Evolutionary conservation across 1,284 basidiomycete genomes (phyloP).

Genomic region (Spongispora temasekensis): DNA sequence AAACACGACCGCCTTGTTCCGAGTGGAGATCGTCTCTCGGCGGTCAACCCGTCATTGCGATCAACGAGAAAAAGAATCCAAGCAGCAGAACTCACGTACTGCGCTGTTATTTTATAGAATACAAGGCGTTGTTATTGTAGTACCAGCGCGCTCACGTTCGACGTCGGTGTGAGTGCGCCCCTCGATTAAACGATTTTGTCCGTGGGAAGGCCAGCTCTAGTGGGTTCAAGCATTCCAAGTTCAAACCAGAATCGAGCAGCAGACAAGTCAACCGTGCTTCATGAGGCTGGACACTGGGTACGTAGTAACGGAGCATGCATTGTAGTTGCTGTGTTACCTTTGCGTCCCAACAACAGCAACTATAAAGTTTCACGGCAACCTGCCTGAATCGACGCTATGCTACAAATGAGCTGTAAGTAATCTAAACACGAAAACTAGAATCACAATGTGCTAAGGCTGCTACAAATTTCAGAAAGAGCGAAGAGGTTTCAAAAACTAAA

Average conservation of each 20-base stretch:
- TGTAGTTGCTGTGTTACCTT: constrained; percentile 1
- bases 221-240: no score
- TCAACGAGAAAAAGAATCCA: constrained; percentile 1
- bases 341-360: not conserved
- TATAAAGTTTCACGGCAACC: not conserved
- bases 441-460: constrained; percentile 20
- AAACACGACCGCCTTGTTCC: not conserved
- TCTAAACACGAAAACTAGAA: constrained; percentile 12
- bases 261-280: no score
- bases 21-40: not conserved
- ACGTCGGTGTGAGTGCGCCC: no score
- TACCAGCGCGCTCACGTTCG: no score
- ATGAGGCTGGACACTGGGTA: no score
- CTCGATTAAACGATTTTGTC: no score
- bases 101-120: constrained; percentile 7
- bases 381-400: constrained; percentile 4
- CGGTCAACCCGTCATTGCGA: not conserved
- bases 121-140: constrained; percentile 17
- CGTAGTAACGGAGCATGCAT: no score
- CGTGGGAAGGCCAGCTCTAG: no score
- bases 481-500: not conserved
- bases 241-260: no score
- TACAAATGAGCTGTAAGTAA: constrained; percentile 9
- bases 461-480: constrained; percentile 17
- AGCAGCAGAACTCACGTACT: not conserved